These are phyloP conservation scores for Symbiodinium natans DNA, from an alignment of 73 alveolate genomes.

Conservation along the genomic window DNA sequence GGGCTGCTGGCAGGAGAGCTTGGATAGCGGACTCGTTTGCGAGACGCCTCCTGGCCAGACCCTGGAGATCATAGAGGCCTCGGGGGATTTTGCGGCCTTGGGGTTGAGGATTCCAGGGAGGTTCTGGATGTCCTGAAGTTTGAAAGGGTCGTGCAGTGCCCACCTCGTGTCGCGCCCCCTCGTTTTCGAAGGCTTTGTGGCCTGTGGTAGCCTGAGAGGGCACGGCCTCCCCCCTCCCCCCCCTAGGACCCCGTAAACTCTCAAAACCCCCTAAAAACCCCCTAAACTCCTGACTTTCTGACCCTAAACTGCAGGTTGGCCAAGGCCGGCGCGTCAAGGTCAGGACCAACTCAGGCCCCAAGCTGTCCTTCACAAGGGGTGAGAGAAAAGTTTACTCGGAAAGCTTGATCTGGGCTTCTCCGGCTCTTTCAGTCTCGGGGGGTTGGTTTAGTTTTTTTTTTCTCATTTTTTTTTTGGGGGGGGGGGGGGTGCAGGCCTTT, in stretches of 20 bases:
- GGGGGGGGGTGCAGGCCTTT: neutral
- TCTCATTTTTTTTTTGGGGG: neutral
- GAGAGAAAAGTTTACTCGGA: no score
- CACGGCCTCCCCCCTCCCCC: no score
- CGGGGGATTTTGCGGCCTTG: neutral
- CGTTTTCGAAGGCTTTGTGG: no score
- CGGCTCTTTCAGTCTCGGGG: no score
- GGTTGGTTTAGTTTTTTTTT: no score
- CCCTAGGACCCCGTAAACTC: no score
- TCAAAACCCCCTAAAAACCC: neutral
- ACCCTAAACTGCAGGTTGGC: conserved; percentile 82
- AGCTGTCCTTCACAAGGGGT: no score
- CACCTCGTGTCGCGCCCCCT: no score
- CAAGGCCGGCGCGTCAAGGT: conserved; percentile 53
- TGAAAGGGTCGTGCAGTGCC: no score
- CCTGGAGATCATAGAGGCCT: conserved; percentile 44
- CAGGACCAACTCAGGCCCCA: neutral
- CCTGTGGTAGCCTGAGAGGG: no score
- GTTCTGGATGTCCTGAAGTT: no score
- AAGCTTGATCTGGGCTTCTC: no score
- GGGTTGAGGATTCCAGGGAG: neutral
- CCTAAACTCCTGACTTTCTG: neutral
- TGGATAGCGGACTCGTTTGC: conserved; percentile 27
- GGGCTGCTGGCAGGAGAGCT: conserved; percentile 22
- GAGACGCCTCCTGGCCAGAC: conserved; percentile 69